Evolutionary conservation across 2,329 filamentous ascomycete species (phyloP), one percentile per base, ranked within the genome.

Genomic region (Sporothrix schenckii): DNA sequence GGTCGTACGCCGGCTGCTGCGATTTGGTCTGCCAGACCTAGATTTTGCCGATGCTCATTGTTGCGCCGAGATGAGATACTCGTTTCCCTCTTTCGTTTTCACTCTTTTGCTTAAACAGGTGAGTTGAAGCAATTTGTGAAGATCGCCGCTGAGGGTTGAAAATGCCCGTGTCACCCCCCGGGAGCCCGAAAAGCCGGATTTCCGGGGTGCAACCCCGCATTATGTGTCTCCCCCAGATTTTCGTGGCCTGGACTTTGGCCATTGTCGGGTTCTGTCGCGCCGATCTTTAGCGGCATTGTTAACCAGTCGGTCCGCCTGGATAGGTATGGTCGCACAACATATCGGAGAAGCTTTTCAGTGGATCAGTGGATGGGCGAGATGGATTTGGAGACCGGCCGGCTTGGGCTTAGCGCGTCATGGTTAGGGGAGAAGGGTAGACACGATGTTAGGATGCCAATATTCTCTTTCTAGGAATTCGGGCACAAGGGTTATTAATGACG

Each of bases 201-300:
- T 65, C 68, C 58, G 68, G 56, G 47, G 34, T n/a, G n/a, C 34
- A 50, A 58, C 61, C 69, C 69, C 69, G 52, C 61, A 66, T 70
- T 58, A 47, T 39, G n/a, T 65, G 16, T 34, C 27, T 52, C 49
- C 66, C 66, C 66, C 66, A 52, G 54, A 69, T 58, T 58, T 58
- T 39, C 24, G 54, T 30, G 27, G 27, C 27, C 27, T 30, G 27
- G 27, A 30, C 27, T 30, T 30, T 30, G 3, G 52, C 34, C 27
- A 39, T 58, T 58, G 54, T 34, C 56, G 54, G 27, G 9, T n/a
- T 13, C 52, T 58, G 52, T 54, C 14, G 52, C 24, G 24, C 21
- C 16, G 52, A 24, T 58, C 30, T 39, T 30, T 30, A 58, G 30
- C 3, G 19, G 54, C 16, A 4, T 24, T 24, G 24, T 24, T 24